Percentiles rank a stretch among this genome's conserved stretches.
Conservation (phyloP, 352 stramenopile species). For the Elongisporangium undulatum region DNA sequence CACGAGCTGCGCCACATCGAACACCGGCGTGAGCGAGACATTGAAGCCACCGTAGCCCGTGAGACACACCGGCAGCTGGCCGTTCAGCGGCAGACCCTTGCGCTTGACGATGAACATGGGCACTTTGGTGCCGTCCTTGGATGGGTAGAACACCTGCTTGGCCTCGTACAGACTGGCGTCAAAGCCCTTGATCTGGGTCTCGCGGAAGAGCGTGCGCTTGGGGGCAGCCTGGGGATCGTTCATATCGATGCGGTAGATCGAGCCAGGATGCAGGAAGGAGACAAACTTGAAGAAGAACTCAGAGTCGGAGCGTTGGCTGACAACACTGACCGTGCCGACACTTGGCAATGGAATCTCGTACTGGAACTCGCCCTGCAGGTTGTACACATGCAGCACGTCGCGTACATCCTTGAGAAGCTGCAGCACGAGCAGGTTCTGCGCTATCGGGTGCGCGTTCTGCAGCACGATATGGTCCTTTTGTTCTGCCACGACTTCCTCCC, state of each 20-base stretch:
- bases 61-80: conserved; percentile 87
- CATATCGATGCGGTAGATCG: conserved; percentile 74
- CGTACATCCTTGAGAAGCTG: conserved; percentile 82
- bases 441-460: conserved; percentile 57
- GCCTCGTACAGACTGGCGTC: conserved; percentile 76
- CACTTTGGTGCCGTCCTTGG: conserved; percentile 93
- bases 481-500: conserved; percentile 84
- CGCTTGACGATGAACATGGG: conserved; percentile 94
- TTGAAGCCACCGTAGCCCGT: conserved; percentile 97
- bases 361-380: conserved; percentile 65
- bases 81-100: conserved; percentile 71
- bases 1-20: conserved; percentile 82
- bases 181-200: conserved; percentile 84
- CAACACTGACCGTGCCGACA: conserved; percentile 60
- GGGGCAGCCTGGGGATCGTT: conserved; percentile 14
- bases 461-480: conserved; percentile 72
- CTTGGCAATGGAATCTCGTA: conserved; percentile 67
- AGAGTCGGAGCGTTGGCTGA: conserved; percentile 65
- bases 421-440: conserved; percentile 65
- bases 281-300: conserved; percentile 90
- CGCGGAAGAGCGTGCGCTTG: conserved; percentile 48
- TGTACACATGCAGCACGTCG: conserved; percentile 77
- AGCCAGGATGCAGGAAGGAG: conserved; percentile 80
- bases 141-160: conserved; percentile 86
- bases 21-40: conserved; percentile 90